These are phyloP conservation scores for Penicillium robsamsonii DNA, from an alignment of 495 filamentous ascomycete genomes.

Conservation along the genomic window DNA sequence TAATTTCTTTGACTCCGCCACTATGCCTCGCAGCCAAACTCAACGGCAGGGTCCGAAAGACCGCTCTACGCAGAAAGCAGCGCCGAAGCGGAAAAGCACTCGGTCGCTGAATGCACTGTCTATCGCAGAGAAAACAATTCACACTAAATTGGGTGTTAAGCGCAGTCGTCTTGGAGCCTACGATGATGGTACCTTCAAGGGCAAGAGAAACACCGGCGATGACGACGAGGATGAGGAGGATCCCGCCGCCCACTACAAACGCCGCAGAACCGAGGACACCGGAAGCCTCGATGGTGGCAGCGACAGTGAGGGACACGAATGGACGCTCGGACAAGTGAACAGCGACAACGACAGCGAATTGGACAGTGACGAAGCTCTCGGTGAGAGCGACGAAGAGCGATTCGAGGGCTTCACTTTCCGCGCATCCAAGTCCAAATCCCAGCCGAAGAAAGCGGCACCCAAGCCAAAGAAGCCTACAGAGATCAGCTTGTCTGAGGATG, in stretches of 20 bases:
- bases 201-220: slow-evolving; percentile 42
- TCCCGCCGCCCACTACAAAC: slow-evolving; percentile 47
- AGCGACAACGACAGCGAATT: slow-evolving; percentile 80
- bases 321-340: slow-evolving; percentile 73
- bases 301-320: slow-evolving; percentile 86
- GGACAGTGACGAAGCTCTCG: slow-evolving; percentile 92
- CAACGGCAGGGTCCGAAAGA: slow-evolving; percentile 46
- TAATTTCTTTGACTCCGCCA: slow-evolving; percentile 19
- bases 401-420: slow-evolving; percentile 76
- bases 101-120: slow-evolving; percentile 80
- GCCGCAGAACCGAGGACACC: slow-evolving; percentile 36
- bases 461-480: slow-evolving; percentile 34
- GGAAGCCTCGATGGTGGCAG: slow-evolving; percentile 59
- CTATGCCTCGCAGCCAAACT: slow-evolving; percentile 69
- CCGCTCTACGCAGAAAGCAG: slow-evolving; percentile 44
- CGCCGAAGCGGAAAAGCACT: slow-evolving; percentile 49
- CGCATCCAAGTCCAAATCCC: slow-evolving; percentile 49
- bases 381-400: slow-evolving; percentile 78
- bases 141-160: slow-evolving; percentile 49
- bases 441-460: slow-evolving; percentile 25
- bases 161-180: slow-evolving; percentile 58
- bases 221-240: slow-evolving; percentile 48
- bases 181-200: slow-evolving; percentile 45
- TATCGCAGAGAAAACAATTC: slow-evolving; percentile 67
- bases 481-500: slow-evolving; percentile 56